Evolutionary conservation across 192 early-diverging fungal species (phyloP).

Genomic region (Coemansia sp.): DNA sequence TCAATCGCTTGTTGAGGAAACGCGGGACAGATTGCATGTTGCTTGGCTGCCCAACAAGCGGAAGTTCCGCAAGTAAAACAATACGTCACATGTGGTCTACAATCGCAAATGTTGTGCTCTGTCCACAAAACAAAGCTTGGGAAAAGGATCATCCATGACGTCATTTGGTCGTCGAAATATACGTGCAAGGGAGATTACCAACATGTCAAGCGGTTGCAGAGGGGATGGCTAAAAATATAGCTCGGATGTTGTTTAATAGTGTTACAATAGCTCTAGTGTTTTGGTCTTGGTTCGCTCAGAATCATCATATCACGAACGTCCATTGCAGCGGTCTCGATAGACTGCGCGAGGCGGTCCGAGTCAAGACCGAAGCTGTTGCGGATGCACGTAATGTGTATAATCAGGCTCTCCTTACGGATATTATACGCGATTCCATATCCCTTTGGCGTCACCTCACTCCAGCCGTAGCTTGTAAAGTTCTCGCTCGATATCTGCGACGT

Average conservation of each 20-base stretch:
- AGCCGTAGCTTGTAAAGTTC: slow-evolving; percentile 92
- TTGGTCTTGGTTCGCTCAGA: background rate
- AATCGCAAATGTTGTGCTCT: too few relatives aligned
- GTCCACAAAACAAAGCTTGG: too few relatives aligned
- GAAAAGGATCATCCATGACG: too few relatives aligned
- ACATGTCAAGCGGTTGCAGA: too few relatives aligned
- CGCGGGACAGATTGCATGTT: background rate
- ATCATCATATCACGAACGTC: slow-evolving; percentile 73
- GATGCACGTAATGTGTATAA: slow-evolving; percentile 84
- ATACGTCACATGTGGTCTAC: background rate
- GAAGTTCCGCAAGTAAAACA: background rate
- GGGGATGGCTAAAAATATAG: too few relatives aligned
- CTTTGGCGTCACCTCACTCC: slow-evolving; percentile 83
- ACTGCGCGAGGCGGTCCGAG: slow-evolving; percentile 65
- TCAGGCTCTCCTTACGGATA: slow-evolving; percentile 79
- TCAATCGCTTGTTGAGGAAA: slow-evolving; percentile 3
- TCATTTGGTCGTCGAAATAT: background rate
- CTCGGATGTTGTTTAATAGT: background rate
- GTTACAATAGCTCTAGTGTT: slow-evolving; percentile 1
- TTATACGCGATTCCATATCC: slow-evolving; percentile 95
- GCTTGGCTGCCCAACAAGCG: background rate
- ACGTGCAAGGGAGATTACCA: too few relatives aligned
- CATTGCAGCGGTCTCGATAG: slow-evolving; percentile 77
- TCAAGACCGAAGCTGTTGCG: slow-evolving; percentile 57
- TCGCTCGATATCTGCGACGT: slow-evolving; percentile 93